Evolutionary conservation across 495 filamentous ascomycete genomes (phyloP).

Genomic region (Podospora anserina): DNA sequence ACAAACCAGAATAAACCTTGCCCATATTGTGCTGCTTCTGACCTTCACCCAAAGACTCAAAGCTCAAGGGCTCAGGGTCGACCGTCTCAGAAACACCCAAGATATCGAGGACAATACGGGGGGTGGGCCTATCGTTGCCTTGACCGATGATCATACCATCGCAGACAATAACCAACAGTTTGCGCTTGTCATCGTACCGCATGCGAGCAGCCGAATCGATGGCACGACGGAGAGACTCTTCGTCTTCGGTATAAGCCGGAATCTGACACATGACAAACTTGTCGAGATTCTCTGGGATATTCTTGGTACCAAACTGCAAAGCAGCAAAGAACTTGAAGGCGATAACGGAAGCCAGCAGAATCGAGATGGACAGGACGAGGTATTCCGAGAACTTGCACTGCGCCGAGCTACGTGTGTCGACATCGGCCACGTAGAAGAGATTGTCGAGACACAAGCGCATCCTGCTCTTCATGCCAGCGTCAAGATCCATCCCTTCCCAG

Average conservation of each 20-base stretch:
- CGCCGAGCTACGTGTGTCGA: slow-evolving; percentile 86
- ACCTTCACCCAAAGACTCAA: slow-evolving; percentile 93
- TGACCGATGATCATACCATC: slow-evolving; percentile 99
- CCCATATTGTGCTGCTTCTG: slow-evolving; percentile 99
- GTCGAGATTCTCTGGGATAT: slow-evolving; percentile 89
- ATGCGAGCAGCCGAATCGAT: slow-evolving; percentile 96
- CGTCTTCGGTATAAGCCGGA: slow-evolving; percentile 96
- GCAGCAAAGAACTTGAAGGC: slow-evolving; percentile 96
- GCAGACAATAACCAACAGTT: slow-evolving; percentile 88
- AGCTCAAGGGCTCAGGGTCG: slow-evolving; percentile 96
- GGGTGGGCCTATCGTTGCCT: slow-evolving; percentile 94
- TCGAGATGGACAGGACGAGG: slow-evolving; percentile 84
- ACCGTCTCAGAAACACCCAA: slow-evolving; percentile 88
- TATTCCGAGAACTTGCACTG: slow-evolving; percentile 87
- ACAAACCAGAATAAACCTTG: slow-evolving; percentile 96
- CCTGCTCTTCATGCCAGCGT: slow-evolving; percentile 48
- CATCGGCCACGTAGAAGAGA: slow-evolving; percentile 88
- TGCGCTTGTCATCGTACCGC: slow-evolving; percentile 97
- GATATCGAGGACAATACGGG: slow-evolving; percentile 95
- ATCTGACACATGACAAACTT: slow-evolving; percentile 99
- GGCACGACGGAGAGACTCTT: slow-evolving; percentile 92
- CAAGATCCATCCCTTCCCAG: slow-evolving; percentile 67
- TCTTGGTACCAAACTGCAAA: slow-evolving; percentile 88
- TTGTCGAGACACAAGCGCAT: slow-evolving; percentile 91
- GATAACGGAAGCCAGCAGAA: slow-evolving; percentile 76